phyloP scores from a whole-genome alignment of 1,284 basidiomycete genomes.

The Marasmius oreades region DNA sequence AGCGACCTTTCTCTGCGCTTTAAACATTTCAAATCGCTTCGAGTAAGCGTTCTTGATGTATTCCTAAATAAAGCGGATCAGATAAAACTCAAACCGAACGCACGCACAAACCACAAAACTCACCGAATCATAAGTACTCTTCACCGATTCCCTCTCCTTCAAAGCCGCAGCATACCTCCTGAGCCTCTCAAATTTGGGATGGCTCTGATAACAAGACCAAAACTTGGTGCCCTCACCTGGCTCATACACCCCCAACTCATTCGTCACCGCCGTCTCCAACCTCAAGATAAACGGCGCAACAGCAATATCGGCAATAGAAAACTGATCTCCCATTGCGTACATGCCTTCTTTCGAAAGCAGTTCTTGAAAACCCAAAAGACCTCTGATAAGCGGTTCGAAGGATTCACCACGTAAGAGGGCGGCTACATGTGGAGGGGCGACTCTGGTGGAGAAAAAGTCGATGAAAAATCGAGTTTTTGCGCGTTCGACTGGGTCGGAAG shows the following conservation, averaged over 20 bases:
- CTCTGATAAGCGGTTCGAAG: slow-evolving; percentile 22
- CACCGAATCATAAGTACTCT: slow-evolving; percentile 42
- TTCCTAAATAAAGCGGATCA: not conserved
- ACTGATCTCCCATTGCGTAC: slow-evolving; percentile 42
- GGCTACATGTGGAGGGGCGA: slow-evolving; percentile 34
- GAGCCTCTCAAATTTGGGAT: slow-evolving; percentile 39
- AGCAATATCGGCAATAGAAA: slow-evolving; percentile 53
- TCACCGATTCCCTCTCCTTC: slow-evolving; percentile 44
- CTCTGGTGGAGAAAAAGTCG: slow-evolving; percentile 43
- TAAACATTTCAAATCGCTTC: not conserved
- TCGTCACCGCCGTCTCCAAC: slow-evolving; percentile 34
- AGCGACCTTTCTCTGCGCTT: not conserved
- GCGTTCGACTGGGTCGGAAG: slow-evolving; percentile 48
- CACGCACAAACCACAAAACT: slow-evolving; percentile 12
- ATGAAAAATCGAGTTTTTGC: slow-evolving; percentile 61
- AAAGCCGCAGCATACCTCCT: slow-evolving; percentile 38
- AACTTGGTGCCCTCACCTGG: slow-evolving; percentile 39
- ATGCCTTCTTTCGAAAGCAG: slow-evolving; percentile 32
- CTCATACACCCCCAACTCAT: slow-evolving; percentile 43
- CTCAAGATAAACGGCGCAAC: slow-evolving; percentile 46
- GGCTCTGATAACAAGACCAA: slow-evolving; percentile 33
- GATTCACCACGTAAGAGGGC: slow-evolving; percentile 37
- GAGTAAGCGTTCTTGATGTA: slow-evolving; percentile 15
- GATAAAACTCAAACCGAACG: too few species aligned
- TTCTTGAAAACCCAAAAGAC: slow-evolving; percentile 7